Base-by-base conservation (phyloP, 352 stramenopile genomes). In the Phytopythium boreale region DNA sequence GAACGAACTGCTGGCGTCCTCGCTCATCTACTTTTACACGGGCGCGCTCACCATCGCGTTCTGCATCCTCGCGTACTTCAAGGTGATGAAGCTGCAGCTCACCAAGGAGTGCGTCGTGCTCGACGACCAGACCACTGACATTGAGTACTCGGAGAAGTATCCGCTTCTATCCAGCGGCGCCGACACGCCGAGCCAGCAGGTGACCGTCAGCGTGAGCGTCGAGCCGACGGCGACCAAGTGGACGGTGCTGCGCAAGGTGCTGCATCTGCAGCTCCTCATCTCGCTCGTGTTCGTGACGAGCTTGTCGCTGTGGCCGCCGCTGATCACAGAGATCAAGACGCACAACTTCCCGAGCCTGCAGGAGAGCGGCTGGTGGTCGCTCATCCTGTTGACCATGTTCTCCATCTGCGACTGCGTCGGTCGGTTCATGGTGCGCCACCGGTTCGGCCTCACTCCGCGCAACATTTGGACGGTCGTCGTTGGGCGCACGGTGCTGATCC, bases 21-120 rank as follows among this genome's bases (percentile, higher is more conserved):
- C 82, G 41, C 73, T 91, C 41, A 85, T 93, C 47, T 95, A 93
- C 76, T 93, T 93, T 66, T 93, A 93, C 64, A 86, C 77, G 0
- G 87, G 87, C 39, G 87, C 83, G 9, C 57, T 93, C 44, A 93
- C 87, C 7, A 92, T 95, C 60, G 79, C 68, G 43, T 66, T 92
- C 26, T 95, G 84, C 68, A 90, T 95, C 41, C 52, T 70, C 31
- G 84, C 84, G 29, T 95, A 91, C 66, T 91, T 87, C 65, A 82
- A 79, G 50, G 61, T 92, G 17, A 75, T 90, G 62, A 41, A 55
- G 6, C 67, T 93, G 27, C 52, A 63, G 43, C 83, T 93, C 63
- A 87, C 85, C 15, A 75, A 75, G 11, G 82, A 84, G 52, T 88
- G 74, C 62, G 58, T 88, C 34, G 29, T 69, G 1, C 70, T 74